Evolutionary conservation across 805 yeast species (phyloP).

Genomic region (Brettanomyces naardenensis): DNA sequence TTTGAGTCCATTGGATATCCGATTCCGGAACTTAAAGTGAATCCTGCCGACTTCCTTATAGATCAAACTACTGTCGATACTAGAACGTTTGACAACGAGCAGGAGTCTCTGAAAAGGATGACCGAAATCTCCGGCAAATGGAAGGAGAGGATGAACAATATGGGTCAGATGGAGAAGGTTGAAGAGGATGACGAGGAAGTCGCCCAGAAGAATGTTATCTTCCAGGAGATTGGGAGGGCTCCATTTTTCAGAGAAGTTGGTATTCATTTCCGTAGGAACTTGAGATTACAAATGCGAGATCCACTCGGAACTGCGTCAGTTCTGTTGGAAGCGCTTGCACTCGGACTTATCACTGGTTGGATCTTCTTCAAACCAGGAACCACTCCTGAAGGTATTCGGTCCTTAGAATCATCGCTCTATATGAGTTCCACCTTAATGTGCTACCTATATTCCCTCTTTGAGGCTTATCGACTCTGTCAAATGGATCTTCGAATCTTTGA

Average conservation of each 20-base stretch:
- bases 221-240: constrained; percentile 26
- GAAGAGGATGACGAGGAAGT: neutral
- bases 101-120: constrained; percentile 27
- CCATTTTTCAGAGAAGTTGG: constrained; percentile 35
- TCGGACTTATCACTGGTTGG: constrained; percentile 70
- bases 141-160: constrained; percentile 22
- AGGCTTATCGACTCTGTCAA: constrained; percentile 48
- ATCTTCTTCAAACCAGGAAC: constrained; percentile 59
- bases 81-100: constrained; percentile 30
- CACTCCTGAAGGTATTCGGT: constrained; percentile 55
- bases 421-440: constrained; percentile 46
- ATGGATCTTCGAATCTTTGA: constrained; percentile 49
- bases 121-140: constrained; percentile 29
- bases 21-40: constrained; percentile 36
- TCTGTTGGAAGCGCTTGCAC: constrained; percentile 33
- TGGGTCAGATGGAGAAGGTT: constrained; percentile 1
- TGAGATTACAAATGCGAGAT: constrained; percentile 42
- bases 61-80: constrained; percentile 52
- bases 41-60: constrained; percentile 56
- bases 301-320: constrained; percentile 38
- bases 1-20: constrained; percentile 39
- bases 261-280: constrained; percentile 37
- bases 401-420: constrained; percentile 46
- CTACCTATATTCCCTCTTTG: constrained; percentile 48
- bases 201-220: constrained; percentile 3